Evolutionary conservation across 2,329 filamentous ascomycete genomes (phyloP).

Genomic region (Xylaria sp.): DNA sequence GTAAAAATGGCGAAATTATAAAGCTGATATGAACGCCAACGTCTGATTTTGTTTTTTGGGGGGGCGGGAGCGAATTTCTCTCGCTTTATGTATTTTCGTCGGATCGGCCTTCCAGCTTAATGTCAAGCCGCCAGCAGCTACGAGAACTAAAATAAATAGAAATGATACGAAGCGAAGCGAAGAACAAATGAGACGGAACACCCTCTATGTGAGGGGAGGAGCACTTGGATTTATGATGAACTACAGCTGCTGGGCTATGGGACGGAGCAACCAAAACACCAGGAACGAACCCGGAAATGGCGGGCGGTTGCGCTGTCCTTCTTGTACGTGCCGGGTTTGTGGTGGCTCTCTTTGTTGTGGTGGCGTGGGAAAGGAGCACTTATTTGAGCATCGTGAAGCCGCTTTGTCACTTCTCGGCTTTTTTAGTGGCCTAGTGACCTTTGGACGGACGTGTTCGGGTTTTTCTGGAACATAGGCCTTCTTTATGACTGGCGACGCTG

Average conservation of each 20-base stretch:
- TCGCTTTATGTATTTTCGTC: neutral
- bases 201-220: constrained; percentile 34
- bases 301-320: constrained; percentile 33
- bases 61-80: neutral
- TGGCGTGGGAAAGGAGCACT: constrained; percentile 20
- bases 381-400: constrained; percentile 30
- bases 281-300: constrained; percentile 29
- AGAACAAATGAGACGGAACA: constrained; percentile 8
- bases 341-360: constrained; percentile 36
- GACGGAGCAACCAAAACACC: constrained; percentile 18
- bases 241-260: constrained; percentile 35
- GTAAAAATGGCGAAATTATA: constrained; percentile 25
- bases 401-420: constrained; percentile 29
- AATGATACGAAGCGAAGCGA: neutral
- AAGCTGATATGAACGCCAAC: constrained; percentile 19
- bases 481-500: constrained; percentile 29
- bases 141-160: constrained; percentile 19
- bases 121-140: constrained; percentile 42
- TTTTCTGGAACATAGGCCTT: constrained; percentile 32
- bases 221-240: constrained; percentile 38
- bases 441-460: constrained; percentile 18
- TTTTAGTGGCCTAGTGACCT: constrained; percentile 24
- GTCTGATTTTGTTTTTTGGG: constrained; percentile 10
- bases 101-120: constrained; percentile 34
- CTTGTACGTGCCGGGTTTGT: constrained; percentile 38